Conservation (phyloP, 768 basidiomycete species). For the Boletus sp. region DNA sequence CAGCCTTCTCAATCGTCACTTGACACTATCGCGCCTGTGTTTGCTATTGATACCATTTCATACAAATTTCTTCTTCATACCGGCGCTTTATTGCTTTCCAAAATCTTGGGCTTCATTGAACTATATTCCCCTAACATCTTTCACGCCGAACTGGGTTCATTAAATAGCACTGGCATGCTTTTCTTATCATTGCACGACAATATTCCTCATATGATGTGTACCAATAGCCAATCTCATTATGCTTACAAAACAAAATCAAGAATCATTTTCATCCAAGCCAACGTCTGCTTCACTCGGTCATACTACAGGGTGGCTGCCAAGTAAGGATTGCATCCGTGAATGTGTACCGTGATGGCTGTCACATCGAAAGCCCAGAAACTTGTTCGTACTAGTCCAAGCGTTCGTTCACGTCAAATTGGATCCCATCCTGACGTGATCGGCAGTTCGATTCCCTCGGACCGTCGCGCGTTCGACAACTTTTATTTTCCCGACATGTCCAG, state of each 20-base stretch:
- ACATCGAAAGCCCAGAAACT: no score
- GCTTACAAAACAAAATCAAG: neutral
- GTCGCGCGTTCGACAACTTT: neutral
- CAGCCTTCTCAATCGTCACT: neutral
- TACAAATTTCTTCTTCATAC: neutral
- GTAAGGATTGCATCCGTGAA: no score
- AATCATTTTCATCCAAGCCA: neutral
- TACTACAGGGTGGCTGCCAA: no score
- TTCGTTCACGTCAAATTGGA: neutral
- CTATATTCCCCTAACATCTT: neutral
- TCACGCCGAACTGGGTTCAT: slow-evolving; percentile 8
- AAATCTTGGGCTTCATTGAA: neutral
- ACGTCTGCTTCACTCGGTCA: no score
- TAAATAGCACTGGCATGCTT: slow-evolving; percentile 9
- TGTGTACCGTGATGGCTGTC: no score
- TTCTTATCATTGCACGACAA: neutral
- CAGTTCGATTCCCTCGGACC: no score
- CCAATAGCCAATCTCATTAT: neutral
- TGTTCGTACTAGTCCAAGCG: no score
- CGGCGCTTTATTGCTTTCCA: neutral
- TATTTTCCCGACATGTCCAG: neutral
- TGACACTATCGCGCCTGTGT: neutral
- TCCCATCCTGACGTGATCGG: neutral
- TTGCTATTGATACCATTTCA: neutral
- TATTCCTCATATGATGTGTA: slow-evolving; percentile 7